These are phyloP conservation scores for Wilcoxina mikolae DNA, from an alignment of 495 filamentous ascomycete species.

Conservation along the genomic window DNA sequence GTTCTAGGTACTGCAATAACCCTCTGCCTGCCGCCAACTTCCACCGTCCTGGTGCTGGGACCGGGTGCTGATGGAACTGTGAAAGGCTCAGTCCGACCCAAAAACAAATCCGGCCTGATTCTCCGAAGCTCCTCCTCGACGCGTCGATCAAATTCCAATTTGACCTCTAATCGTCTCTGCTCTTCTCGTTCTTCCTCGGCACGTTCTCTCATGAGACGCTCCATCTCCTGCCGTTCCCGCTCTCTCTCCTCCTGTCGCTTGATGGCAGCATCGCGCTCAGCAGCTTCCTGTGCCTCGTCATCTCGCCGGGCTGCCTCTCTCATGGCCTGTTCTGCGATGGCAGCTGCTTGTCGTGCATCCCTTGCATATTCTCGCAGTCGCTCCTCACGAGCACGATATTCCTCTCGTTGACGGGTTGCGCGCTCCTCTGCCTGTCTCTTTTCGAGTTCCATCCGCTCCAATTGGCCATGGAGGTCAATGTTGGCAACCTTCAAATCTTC, in stretches of 20 bases:
- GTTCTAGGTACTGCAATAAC: not conserved
- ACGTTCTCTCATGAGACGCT: not conserved
- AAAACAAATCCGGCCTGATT: slow-evolving; percentile 20
- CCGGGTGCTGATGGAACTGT: not conserved
- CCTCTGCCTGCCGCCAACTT: slow-evolving; percentile 1
- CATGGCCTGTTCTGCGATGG: slow-evolving; percentile 16
- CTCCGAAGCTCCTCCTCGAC: slow-evolving; percentile 20
- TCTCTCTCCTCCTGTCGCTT: slow-evolving; percentile 14
- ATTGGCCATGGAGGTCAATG: slow-evolving; percentile 36
- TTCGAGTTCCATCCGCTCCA: slow-evolving; percentile 36
- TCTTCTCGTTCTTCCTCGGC: slow-evolving; percentile 2
- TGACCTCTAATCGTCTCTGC: not conserved
- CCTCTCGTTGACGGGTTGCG: slow-evolving; percentile 10
- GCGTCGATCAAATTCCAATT: slow-evolving; percentile 19
- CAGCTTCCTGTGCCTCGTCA: slow-evolving; percentile 6
- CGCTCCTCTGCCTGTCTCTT: slow-evolving; percentile 6
- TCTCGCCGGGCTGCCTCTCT: slow-evolving; percentile 15
- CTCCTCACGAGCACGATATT: slow-evolving; percentile 19
- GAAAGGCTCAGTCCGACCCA: slow-evolving; percentile 1
- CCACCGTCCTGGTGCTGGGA: not conserved
- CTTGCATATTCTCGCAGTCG: slow-evolving; percentile 11
- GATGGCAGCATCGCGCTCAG: slow-evolving; percentile 11
- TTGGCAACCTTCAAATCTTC: slow-evolving; percentile 50
- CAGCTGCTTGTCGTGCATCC: slow-evolving; percentile 18
- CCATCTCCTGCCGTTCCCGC: slow-evolving; percentile 3